These are phyloP conservation scores for Triangularia verruculosa DNA, from an alignment of 2,329 filamentous ascomycete species.

Conservation along the genomic window DNA sequence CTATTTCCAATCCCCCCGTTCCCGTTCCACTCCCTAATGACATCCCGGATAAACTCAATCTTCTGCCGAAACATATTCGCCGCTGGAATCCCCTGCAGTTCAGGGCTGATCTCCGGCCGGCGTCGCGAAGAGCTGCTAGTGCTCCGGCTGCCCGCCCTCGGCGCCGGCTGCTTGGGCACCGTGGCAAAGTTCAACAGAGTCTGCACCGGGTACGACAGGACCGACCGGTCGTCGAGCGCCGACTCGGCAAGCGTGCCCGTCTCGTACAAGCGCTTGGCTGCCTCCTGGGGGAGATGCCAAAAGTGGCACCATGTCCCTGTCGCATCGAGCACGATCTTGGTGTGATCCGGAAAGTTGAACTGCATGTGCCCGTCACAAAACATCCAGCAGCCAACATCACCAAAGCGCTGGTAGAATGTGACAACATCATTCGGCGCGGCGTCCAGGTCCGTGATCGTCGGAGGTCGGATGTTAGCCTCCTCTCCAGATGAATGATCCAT, in stretches of 20 bases:
- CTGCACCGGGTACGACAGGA: slow-evolving; percentile 69
- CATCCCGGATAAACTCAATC: slow-evolving; percentile 66
- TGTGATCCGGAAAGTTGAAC: slow-evolving; percentile 88
- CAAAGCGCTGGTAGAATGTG: slow-evolving; percentile 77
- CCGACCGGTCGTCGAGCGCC: slow-evolving; percentile 67
- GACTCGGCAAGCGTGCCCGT: slow-evolving; percentile 67
- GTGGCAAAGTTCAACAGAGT: slow-evolving; percentile 66
- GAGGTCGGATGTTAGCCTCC: slow-evolving; percentile 43
- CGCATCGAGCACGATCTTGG: slow-evolving; percentile 74
- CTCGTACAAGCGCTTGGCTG: slow-evolving; percentile 60
- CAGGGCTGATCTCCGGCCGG: slow-evolving; percentile 58
- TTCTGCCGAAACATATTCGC: slow-evolving; percentile 73
- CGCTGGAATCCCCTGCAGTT: slow-evolving; percentile 61
- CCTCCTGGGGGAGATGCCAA: slow-evolving; percentile 70
- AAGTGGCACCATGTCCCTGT: slow-evolving; percentile 75
- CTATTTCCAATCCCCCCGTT: slow-evolving; percentile 70
- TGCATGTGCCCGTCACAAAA: slow-evolving; percentile 78
- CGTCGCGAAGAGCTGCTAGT: slow-evolving; percentile 47
- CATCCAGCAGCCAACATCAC: slow-evolving; percentile 77
- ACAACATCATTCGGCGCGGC: slow-evolving; percentile 58
- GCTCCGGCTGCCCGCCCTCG: slow-evolving; percentile 34
- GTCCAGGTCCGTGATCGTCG: slow-evolving; percentile 38
- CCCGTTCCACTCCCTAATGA: slow-evolving; percentile 68
- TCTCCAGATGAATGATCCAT: slow-evolving; percentile 52
- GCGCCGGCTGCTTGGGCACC: slow-evolving; percentile 43